These are phyloP conservation scores for Mychonastes homosphaera DNA, from an alignment of 139 green algal genomes.

Conservation along the genomic window DNA sequence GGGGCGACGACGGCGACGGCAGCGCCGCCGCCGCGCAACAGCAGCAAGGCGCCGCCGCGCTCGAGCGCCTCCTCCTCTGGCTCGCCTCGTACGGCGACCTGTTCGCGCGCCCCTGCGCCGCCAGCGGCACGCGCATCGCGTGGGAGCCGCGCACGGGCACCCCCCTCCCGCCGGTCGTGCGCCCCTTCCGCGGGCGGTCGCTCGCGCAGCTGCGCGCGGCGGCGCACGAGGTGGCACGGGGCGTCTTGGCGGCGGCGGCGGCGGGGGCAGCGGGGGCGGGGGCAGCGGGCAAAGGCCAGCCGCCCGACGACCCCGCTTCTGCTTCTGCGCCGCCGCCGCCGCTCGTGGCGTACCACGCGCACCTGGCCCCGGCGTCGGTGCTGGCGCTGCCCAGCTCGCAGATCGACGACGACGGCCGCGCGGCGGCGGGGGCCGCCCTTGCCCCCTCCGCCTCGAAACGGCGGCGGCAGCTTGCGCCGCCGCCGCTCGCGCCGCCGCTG, in stretches of 20 bases:
- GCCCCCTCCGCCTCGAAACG: too few relatives aligned
- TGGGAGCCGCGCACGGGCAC: constrained; percentile 29
- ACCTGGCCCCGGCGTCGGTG: constrained; percentile 13
- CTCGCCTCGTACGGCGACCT: constrained; percentile 38
- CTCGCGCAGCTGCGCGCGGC: background rate
- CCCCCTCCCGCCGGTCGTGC: constrained; percentile 34
- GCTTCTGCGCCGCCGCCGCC: background rate
- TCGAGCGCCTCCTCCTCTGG: constrained; percentile 54
- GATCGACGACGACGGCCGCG: too few relatives aligned
- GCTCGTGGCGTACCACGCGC: constrained; percentile 23
- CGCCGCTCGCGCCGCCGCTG: too few relatives aligned
- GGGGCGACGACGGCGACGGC: background rate
- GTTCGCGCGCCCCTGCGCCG: constrained; percentile 31
- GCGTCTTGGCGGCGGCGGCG: background rate
- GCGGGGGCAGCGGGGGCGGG: too few relatives aligned
- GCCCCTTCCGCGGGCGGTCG: constrained; percentile 26
- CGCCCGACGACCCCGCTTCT: too few relatives aligned
- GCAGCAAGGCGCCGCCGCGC: constrained; percentile 4
- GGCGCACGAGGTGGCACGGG: background rate
- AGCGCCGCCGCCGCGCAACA: background rate
- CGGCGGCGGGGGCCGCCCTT: too few relatives aligned
- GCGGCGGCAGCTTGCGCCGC: too few relatives aligned
- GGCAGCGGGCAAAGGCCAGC: too few relatives aligned
- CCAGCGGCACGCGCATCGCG: constrained; percentile 31
- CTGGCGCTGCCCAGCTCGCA: constrained; percentile 15